phyloP scores from a whole-genome alignment of 331 rosid genomes.

The Quercus tomentella region DNA sequence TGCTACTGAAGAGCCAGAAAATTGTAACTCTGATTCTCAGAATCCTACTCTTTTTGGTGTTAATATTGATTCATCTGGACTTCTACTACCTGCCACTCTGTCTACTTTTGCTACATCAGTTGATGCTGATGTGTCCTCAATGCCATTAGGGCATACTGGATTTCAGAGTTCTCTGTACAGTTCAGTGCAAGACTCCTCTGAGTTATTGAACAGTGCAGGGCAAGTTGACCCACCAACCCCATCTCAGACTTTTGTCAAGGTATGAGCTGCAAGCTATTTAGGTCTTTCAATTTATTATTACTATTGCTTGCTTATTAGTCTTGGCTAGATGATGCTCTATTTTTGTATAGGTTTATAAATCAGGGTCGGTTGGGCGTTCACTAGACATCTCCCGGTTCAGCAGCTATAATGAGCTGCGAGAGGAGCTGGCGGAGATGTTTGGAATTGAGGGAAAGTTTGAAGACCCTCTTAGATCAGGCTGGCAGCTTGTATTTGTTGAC shows the following conservation, averaged over 20 bases:
- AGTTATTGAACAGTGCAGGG: slow-evolving; percentile 61
- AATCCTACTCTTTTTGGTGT: slow-evolving; percentile 72
- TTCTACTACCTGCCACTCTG: slow-evolving; percentile 64
- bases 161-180: slow-evolving; percentile 55
- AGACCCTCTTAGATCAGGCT: slow-evolving; percentile 98
- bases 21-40: slow-evolving; percentile 49
- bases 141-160: slow-evolving; percentile 66
- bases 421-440: slow-evolving; percentile 88
- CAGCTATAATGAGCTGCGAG: slow-evolving; percentile 90
- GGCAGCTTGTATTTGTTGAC: slow-evolving; percentile 99
- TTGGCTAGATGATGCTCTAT: slow-evolving; percentile 19
- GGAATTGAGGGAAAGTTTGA: slow-evolving; percentile 89
- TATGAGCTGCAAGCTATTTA: slow-evolving; percentile 14
- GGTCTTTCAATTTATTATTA: slow-evolving; percentile 2
- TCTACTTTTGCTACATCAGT: slow-evolving; percentile 47
- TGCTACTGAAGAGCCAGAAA: slow-evolving; percentile 39
- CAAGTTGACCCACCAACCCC: slow-evolving; percentile 59
- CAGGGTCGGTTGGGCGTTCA: slow-evolving; percentile 90
- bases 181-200: slow-evolving; percentile 63
- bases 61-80: slow-evolving; percentile 83
- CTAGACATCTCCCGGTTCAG: slow-evolving; percentile 88
- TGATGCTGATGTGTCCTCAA: slow-evolving; percentile 49
- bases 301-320: neutral
- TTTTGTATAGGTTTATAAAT: slow-evolving; percentile 66
- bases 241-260: slow-evolving; percentile 76